Evolutionary conservation across 208 protist species (phyloP).

Genomic region (Spongospora subterranea): DNA sequence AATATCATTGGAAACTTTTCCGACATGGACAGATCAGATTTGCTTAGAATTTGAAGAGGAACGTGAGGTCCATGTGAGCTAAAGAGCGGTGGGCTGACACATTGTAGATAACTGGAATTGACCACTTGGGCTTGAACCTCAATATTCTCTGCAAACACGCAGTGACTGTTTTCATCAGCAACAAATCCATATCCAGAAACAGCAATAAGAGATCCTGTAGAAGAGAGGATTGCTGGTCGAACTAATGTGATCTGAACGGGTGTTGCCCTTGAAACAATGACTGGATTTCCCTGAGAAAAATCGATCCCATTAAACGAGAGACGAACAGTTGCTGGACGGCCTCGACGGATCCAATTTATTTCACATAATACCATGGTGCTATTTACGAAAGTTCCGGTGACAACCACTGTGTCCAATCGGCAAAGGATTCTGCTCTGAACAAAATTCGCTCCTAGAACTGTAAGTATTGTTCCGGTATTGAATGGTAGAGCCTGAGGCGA

Average conservation of each 20-base stretch:
- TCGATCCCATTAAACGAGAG: slow-evolving; percentile 61
- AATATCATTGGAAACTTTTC: not conserved
- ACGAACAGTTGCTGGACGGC: not conserved
- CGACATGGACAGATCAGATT: not conserved
- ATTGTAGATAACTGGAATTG: not conserved
- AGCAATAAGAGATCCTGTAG: slow-evolving; percentile 31
- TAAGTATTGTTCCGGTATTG: slow-evolving; percentile 56
- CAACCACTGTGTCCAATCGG: not conserved
- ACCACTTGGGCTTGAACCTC: not conserved
- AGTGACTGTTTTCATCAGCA: not conserved
- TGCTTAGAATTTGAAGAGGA: not conserved
- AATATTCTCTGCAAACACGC: not conserved
- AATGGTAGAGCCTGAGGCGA: not conserved
- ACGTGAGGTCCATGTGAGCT: not conserved
- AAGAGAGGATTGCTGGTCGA: not conserved
- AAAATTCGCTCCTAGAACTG: slow-evolving; percentile 53
- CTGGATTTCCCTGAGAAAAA: not conserved
- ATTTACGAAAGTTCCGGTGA: slow-evolving; percentile 15
- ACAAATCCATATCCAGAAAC: slow-evolving; percentile 8
- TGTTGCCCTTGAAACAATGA: slow-evolving; percentile 1
- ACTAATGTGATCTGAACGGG: not conserved
- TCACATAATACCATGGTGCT: not conserved
- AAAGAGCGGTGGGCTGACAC: not conserved
- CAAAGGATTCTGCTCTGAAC: slow-evolving; percentile 8
- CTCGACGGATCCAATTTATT: not conserved